Evolutionary conservation across 139 green algal species (phyloP).

Genomic region (Chlorokybus atmophyticus): DNA sequence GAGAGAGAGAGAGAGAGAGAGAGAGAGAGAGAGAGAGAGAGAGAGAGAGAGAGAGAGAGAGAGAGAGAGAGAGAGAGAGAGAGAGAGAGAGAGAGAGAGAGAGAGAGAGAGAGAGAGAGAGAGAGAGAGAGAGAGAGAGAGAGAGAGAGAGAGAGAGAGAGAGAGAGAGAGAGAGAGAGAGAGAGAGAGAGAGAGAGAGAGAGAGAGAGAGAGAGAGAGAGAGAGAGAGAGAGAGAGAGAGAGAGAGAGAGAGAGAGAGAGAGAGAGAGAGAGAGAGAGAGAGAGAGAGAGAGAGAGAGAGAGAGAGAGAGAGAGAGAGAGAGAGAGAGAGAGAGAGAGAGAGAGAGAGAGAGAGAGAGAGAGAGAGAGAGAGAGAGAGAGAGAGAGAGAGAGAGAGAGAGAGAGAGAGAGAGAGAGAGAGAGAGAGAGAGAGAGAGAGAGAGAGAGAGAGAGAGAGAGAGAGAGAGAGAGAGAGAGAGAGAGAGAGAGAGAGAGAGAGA

Average conservation of each 20-base stretch:
- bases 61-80: constrained; percentile 3
- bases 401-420: constrained; percentile 3
- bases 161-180: constrained; percentile 3
- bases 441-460: constrained; percentile 3
- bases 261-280: constrained; percentile 3
- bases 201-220: constrained; percentile 3
- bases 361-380: constrained; percentile 3
- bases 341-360: constrained; percentile 3
- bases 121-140: constrained; percentile 3
- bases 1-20: constrained; percentile 3
- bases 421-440: constrained; percentile 3
- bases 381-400: constrained; percentile 3
- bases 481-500: constrained; percentile 1
- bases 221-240: constrained; percentile 3
- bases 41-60: constrained; percentile 3
- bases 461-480: constrained; percentile 1
- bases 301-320: constrained; percentile 3
- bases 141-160: constrained; percentile 3
- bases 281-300: constrained; percentile 3
- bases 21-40: constrained; percentile 3
- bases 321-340: constrained; percentile 3
- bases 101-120: constrained; percentile 3
- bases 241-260: constrained; percentile 3
- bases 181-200: constrained; percentile 3
- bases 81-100: constrained; percentile 3